A percentile compares a stretch with the other conserved stretches of the same genome.
phyloP scores from a whole-genome alignment of 2,329 filamentous ascomycete genomes.

The Alternaria brassicicola region DNA sequence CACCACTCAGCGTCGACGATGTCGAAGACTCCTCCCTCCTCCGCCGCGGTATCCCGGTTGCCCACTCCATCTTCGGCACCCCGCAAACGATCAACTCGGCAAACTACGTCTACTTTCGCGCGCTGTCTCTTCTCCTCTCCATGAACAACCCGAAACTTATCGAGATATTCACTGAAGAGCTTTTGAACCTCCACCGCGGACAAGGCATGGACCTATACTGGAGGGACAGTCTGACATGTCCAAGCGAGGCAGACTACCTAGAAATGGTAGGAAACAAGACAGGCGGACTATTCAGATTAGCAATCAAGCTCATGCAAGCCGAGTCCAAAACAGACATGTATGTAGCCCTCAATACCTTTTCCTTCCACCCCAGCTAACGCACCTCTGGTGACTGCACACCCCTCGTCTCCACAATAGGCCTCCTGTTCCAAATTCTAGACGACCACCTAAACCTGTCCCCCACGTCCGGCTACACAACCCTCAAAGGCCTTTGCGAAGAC shows the following conservation, averaged over 20 bases:
- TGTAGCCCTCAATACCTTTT: conserved; percentile 15
- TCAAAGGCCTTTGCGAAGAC: conserved; percentile 95
- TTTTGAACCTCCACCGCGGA: conserved; percentile 82
- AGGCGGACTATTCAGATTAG: conserved; percentile 81
- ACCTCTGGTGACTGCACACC: conserved; percentile 72
- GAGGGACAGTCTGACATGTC: conserved; percentile 83
- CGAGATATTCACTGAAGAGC: conserved; percentile 78
- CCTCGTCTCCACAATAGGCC: conserved; percentile 82
- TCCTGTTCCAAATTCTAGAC: conserved; percentile 89
- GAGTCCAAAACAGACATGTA: conserved; percentile 61
- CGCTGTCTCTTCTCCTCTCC: conserved; percentile 74
- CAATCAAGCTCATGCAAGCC: conserved; percentile 87
- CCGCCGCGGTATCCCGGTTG: conserved; percentile 79
- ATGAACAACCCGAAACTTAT: conserved; percentile 72
- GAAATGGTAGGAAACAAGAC: conserved; percentile 95
- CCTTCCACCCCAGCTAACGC: not conserved
- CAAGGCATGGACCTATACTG: conserved; percentile 93
- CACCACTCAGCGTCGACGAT: conserved; percentile 67
- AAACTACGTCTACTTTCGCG: conserved; percentile 87
- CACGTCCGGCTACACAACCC: conserved; percentile 69
- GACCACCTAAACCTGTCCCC: conserved; percentile 86
- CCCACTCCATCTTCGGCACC: conserved; percentile 82
- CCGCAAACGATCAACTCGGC: conserved; percentile 90
- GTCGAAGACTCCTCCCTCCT: conserved; percentile 82
- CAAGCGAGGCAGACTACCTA: conserved; percentile 87